Evolutionary conservation across 495 filamentous ascomycete species (phyloP), one percentile per base, ranked within the genome.

Genomic region (Penicillium riverlandense): DNA sequence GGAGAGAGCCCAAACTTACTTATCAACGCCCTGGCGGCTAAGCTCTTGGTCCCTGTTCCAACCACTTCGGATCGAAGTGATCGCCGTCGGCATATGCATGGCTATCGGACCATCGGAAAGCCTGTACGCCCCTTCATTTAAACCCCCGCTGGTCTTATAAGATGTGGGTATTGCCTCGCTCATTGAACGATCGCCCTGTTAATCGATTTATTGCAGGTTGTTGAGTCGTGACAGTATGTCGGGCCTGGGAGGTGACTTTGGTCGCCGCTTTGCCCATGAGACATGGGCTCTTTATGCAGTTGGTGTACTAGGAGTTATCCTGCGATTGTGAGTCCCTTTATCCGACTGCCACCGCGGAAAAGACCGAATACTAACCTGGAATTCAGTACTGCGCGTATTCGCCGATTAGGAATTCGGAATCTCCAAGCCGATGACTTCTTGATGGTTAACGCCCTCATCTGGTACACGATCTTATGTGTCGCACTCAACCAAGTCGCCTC

Each of bases 381-480:
- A 0, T 13, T 41, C 41, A 79, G 75, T 32, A 56, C 58, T 29
- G 72, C 76, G 34, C 69, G 74, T 54, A 62, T 73, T 33, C 70
- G 64, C 39, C 62, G 74, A 45, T 54, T 72, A 28, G 74, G 74
- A 22, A 45, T 70, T 29, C 56, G 47, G 13, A 59, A 65, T 41
- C 66, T 79, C 31, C 69, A 73, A 41, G 28, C 52, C 7, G 76
- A 78, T 53, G 76, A 80, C 51, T 78, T 68, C 45, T 32, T 77
- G n/a, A 76, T 77, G 70, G 35, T 74, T 5, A 66, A 70, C 38
- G 60, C 61, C 0, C 52, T 65, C 11, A 14, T 76, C n/a, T 71
- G 71, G 66, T 80, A 77, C 49, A 80, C 75, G 0, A 54, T 72
- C 13, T 55, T 80, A n/a, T 66, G 70, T 43, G 69, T 77, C 8